These are phyloP conservation scores for Ceriops tagal DNA, from an alignment of 345 rosid species.

Conservation along the genomic window DNA sequence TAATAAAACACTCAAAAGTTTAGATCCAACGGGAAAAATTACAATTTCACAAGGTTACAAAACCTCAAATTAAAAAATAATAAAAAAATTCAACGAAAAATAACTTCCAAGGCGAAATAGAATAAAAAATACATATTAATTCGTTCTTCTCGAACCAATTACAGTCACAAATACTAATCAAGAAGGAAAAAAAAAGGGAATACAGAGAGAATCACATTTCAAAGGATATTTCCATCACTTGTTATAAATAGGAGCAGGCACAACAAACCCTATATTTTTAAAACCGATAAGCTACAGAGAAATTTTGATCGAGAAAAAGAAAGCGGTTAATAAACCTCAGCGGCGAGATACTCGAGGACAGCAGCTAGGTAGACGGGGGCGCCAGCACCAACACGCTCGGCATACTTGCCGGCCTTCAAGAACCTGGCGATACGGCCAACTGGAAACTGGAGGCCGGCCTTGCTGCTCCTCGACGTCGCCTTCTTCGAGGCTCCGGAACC, in stretches of 20 bases:
- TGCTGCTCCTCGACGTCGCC: slow-evolving; percentile 95
- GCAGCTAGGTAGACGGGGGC: slow-evolving; percentile 97
- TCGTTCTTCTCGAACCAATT: too few species aligned
- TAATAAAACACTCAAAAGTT: too few species aligned
- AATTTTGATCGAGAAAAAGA: not conserved
- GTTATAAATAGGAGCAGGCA: too few species aligned
- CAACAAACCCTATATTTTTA: not conserved
- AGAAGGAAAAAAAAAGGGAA: not conserved
- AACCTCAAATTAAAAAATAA: too few species aligned
- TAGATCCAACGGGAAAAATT: too few species aligned
- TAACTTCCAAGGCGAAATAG: too few species aligned
- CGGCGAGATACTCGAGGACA: slow-evolving; percentile 89
- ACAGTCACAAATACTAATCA: not conserved
- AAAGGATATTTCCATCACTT: not conserved
- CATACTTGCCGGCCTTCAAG: slow-evolving; percentile 93
- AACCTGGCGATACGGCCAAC: slow-evolving; percentile 95
- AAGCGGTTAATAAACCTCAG: slow-evolving; percentile 43
- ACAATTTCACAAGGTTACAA: too few species aligned
- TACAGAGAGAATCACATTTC: not conserved
- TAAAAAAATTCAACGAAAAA: too few species aligned
- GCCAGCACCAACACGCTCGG: slow-evolving; percentile 94
- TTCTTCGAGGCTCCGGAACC: slow-evolving; percentile 84
- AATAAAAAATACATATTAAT: too few species aligned
- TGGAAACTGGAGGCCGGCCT: slow-evolving; percentile 90
- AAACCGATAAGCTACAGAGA: too few species aligned